A percentile compares a stretch with the other conserved stretches of the same genome.
Evolutionary conservation across 371 early-diverging fungal genomes (phyloP).

Genomic region (Circinella minor): DNA sequence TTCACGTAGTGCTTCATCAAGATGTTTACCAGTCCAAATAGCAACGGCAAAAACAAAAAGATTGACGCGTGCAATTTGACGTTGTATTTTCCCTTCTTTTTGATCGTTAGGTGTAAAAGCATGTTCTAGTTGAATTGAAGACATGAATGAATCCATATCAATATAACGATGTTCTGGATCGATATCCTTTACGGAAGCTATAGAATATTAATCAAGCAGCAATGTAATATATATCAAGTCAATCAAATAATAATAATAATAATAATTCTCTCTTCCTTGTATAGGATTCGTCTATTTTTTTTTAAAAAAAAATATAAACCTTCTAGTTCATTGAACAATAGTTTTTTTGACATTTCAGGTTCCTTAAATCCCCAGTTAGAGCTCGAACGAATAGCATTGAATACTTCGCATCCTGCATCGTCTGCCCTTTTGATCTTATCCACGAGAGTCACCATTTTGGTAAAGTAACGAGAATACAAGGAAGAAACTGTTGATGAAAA

Average conservation of each 20-base stretch:
- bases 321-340: background rate
- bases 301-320: background rate
- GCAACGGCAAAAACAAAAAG: background rate
- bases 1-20: background rate
- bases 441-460: background rate
- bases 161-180: background rate
- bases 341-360: background rate
- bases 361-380: background rate
- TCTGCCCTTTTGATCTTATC: background rate
- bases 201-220: no score
- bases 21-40: background rate
- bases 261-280: no score
- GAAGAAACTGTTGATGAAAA: background rate
- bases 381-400: background rate
- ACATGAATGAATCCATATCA: background rate
- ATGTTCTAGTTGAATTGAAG: background rate
- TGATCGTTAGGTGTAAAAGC: background rate
- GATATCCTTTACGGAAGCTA: no score
- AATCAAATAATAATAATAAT: no score
- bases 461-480: background rate
- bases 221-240: no score
- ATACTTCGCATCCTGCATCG: background rate
- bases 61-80: background rate
- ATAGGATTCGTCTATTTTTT: no score
- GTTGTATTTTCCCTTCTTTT: background rate